Evolutionary conservation across 2,329 filamentous ascomycete species (phyloP).

Genomic region (Thielaviopsis cerberus): DNA sequence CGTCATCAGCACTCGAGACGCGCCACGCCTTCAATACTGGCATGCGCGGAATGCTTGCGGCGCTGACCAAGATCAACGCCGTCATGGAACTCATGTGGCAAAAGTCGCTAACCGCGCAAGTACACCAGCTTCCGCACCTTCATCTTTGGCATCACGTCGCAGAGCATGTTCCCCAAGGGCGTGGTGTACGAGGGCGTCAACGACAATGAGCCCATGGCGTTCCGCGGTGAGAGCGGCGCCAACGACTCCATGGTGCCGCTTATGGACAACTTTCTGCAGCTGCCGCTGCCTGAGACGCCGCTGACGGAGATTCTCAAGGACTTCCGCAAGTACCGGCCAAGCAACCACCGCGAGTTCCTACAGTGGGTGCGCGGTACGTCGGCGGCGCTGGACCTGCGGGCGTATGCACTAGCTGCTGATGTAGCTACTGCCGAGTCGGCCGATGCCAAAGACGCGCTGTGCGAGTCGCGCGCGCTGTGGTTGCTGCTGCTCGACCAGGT

Average conservation of each 20-base stretch:
- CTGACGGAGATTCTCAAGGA: constrained; percentile 75
- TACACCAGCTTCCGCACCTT: constrained; percentile 89
- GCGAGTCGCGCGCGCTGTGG: constrained; percentile 42
- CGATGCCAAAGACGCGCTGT: constrained; percentile 19
- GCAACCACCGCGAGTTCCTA: constrained; percentile 74
- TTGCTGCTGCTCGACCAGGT: constrained; percentile 53
- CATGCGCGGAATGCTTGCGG: constrained; percentile 39
- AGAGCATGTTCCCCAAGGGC: constrained; percentile 85
- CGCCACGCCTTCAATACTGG: constrained; percentile 45
- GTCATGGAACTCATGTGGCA: constrained; percentile 91
- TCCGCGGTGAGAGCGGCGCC: constrained; percentile 82
- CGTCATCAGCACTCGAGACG: constrained; percentile 19
- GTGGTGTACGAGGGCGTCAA: constrained; percentile 77
- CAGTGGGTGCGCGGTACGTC: constrained; percentile 43
- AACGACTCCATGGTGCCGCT: constrained; percentile 91
- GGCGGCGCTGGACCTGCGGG: constrained; percentile 32
- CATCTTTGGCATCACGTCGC: constrained; percentile 87
- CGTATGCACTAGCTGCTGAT: constrained; percentile 31
- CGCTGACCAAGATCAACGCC: constrained; percentile 36
- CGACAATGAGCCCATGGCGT: constrained; percentile 49
- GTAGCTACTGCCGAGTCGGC: constrained; percentile 14
- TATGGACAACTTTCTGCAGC: constrained; percentile 69
- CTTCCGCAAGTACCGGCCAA: constrained; percentile 76
- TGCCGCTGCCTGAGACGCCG: constrained; percentile 75
- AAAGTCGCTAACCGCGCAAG: constrained; percentile 61